A percentile compares a stretch with the other conserved stretches of the same genome.
These are phyloP conservation scores for Fusarium nygamai DNA, from an alignment of 2,329 filamentous ascomycete genomes.

Conservation along the genomic window DNA sequence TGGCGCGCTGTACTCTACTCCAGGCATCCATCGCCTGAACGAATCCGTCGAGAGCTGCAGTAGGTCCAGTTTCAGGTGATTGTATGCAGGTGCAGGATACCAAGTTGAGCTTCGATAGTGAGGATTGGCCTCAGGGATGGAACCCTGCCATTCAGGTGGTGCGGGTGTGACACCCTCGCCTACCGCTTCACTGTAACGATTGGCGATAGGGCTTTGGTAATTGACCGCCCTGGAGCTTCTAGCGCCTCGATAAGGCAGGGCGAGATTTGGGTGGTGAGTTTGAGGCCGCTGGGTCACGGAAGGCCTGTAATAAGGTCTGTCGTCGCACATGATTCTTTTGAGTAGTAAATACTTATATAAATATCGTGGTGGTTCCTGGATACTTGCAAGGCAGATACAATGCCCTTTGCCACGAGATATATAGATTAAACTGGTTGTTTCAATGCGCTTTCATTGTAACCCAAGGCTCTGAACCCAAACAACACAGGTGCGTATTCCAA, in stretches of 20 bases:
- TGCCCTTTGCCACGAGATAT: not conserved
- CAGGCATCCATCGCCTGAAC: not conserved
- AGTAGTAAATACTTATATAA: fast-evolving
- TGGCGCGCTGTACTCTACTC: not conserved
- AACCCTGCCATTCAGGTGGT: not conserved
- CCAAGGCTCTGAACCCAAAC: not conserved
- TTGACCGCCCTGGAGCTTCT: fast-evolving
- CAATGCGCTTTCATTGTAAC: not conserved
- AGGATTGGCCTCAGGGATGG: not conserved
- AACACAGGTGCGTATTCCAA: not conserved
- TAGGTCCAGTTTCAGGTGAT: not conserved
- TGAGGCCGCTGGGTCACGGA: not conserved
- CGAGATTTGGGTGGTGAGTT: not conserved
- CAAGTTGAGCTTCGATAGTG: fast-evolving
- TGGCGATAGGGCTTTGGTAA: not conserved
- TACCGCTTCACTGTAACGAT: not conserved
- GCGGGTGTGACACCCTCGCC: not conserved
- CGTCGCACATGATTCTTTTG: not conserved
- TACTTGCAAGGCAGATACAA: not conserved
- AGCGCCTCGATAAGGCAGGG: not conserved
- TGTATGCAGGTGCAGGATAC: not conserved
- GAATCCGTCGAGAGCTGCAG: not conserved
- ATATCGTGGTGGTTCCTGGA: not conserved
- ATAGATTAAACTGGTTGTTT: not conserved
- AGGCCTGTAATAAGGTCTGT: not conserved